Percentiles rank a stretch among this genome's conserved stretches.
Evolutionary conservation across 2,329 filamentous ascomycete species (phyloP).

Genomic region (Elsinoe arachidis): DNA sequence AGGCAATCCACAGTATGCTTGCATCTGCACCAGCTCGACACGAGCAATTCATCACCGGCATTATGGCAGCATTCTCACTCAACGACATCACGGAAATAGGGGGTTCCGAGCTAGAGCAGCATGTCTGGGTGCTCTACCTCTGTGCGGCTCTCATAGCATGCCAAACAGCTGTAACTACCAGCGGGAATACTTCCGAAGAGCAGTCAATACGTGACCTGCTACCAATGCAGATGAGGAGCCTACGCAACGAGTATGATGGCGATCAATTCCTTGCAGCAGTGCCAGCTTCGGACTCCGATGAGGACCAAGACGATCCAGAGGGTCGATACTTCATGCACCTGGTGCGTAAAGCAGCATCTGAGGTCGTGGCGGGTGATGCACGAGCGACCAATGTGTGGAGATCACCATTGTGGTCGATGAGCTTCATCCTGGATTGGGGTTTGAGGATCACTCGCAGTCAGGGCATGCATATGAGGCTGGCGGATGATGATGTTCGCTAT

Average conservation of each 20-base stretch:
- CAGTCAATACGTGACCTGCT: not conserved
- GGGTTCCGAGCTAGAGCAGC: slow-evolving; percentile 29
- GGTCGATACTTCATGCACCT: slow-evolving; percentile 14
- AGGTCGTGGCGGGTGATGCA: not conserved
- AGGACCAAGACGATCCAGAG: slow-evolving; percentile 19
- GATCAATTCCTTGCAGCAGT: slow-evolving; percentile 10
- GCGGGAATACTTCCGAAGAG: not conserved
- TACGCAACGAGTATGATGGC: slow-evolving; percentile 19
- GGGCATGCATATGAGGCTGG: slow-evolving; percentile 27
- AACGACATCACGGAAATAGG: slow-evolving; percentile 24
- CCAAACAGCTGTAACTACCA: not conserved
- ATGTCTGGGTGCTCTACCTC: slow-evolving; percentile 28
- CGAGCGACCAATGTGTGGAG: slow-evolving; percentile 19
- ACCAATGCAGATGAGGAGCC: slow-evolving; percentile 14
- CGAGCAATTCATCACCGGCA: slow-evolving; percentile 24
- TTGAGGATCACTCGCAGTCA: slow-evolving; percentile 23
- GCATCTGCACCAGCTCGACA: slow-evolving; percentile 37
- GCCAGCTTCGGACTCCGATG: slow-evolving; percentile 14
- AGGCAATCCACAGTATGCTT: slow-evolving; percentile 31
- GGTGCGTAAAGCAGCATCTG: slow-evolving; percentile 14
- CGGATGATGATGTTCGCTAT: slow-evolving; percentile 21
- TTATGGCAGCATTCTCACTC: slow-evolving; percentile 25
- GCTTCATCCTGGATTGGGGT: slow-evolving; percentile 25
- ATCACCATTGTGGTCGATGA: slow-evolving; percentile 21
- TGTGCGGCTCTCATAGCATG: slow-evolving; percentile 27